Conservation (phyloP, 352 stramenopile genomes). For the Phytophthora capsici region DNA sequence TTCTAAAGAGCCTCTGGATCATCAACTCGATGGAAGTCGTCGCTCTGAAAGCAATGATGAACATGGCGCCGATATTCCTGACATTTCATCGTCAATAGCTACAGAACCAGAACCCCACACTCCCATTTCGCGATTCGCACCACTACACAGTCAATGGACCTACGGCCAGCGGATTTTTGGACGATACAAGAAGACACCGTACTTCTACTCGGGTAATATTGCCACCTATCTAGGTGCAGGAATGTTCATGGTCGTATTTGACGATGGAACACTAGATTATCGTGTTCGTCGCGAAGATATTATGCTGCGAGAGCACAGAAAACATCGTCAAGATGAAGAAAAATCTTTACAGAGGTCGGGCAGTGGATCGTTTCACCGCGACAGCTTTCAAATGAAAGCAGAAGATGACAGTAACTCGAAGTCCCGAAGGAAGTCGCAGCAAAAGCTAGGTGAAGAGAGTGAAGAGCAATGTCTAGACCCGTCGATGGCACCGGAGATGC, state of each 20-base stretch:
- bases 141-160: slow-evolving; percentile 60
- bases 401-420: background rate
- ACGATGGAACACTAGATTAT: slow-evolving; percentile 79
- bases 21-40: background rate
- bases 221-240: slow-evolving; percentile 71
- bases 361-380: slow-evolving; percentile 9
- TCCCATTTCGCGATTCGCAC: slow-evolving; percentile 47
- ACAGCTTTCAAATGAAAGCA: slow-evolving; percentile 8
- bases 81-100: background rate
- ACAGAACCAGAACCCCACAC: background rate
- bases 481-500: slow-evolving; percentile 17
- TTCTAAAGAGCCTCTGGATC: background rate
- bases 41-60: slow-evolving; percentile 8
- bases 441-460: slow-evolving; percentile 3
- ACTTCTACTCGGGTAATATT: slow-evolving; percentile 82
- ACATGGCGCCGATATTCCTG: background rate
- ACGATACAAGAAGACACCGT: slow-evolving; percentile 75
- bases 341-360: slow-evolving; percentile 1
- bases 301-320: slow-evolving; percentile 42
- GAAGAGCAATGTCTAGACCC: slow-evolving; percentile 2
- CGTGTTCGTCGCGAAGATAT: slow-evolving; percentile 73
- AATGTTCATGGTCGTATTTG: slow-evolving; percentile 83
- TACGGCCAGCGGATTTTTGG: slow-evolving; percentile 72
- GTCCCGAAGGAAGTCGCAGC: slow-evolving; percentile 4
- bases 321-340: slow-evolving; percentile 7